phyloP scores from a whole-genome alignment of 2,329 filamentous ascomycete genomes.

The Aspergillus sergii region DNA sequence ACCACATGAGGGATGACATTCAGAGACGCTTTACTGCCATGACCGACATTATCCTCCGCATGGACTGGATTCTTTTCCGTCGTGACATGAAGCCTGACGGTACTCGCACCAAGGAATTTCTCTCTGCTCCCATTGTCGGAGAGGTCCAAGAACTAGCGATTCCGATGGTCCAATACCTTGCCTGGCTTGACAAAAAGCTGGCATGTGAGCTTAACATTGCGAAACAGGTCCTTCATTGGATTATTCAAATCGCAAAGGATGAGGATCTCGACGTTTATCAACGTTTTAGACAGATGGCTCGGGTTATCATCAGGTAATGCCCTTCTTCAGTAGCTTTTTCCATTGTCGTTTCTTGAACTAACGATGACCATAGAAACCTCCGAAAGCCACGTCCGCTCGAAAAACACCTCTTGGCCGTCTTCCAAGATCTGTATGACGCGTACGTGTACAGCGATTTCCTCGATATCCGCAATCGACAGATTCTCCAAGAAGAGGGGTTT shows the following conservation, averaged over 20 bases:
- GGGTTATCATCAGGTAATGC: slow-evolving; percentile 25
- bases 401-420: slow-evolving; percentile 23
- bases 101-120: neutral
- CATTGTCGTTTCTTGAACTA: neutral
- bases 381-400: slow-evolving; percentile 24
- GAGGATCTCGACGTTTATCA: slow-evolving; percentile 4
- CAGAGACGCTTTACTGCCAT: slow-evolving; percentile 24
- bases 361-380: slow-evolving; percentile 18
- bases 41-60: slow-evolving; percentile 23
- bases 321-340: neutral
- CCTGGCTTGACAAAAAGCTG: slow-evolving; percentile 19
- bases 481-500: slow-evolving; percentile 12
- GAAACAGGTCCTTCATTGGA: slow-evolving; percentile 2
- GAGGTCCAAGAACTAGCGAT: slow-evolving; percentile 16
- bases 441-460: slow-evolving; percentile 29
- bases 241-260: slow-evolving; percentile 16
- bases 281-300: slow-evolving; percentile 21
- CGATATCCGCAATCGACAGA: slow-evolving; percentile 20
- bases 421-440: slow-evolving; percentile 29
- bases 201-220: neutral
- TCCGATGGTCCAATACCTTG: slow-evolving; percentile 19
- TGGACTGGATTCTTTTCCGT: slow-evolving; percentile 28
- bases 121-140: slow-evolving; percentile 10
- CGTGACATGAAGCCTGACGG: neutral
- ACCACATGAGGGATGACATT: slow-evolving; percentile 13